Percentiles rank a stretch among this genome's conserved stretches.
Evolutionary conservation across 768 basidiomycete species (phyloP).

Genomic region (Suillus subluteus): DNA sequence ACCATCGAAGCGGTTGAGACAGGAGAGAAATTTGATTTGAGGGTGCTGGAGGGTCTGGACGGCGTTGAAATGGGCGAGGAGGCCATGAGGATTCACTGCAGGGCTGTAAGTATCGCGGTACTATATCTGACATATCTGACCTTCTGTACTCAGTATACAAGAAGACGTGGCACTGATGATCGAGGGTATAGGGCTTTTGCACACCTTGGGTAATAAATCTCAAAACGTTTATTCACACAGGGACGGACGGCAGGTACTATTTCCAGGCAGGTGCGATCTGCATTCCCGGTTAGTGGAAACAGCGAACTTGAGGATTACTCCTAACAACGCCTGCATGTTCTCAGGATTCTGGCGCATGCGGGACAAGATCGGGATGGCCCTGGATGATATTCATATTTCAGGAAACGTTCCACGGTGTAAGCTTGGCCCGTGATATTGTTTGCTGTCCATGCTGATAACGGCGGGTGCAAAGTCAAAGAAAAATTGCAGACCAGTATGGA

Average conservation of each 20-base stretch:
- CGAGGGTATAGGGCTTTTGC: slow-evolving; percentile 45
- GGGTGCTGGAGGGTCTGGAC: slow-evolving; percentile 25
- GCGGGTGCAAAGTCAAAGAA: slow-evolving; percentile 48
- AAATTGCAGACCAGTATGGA: slow-evolving; percentile 67
- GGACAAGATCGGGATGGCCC: slow-evolving; percentile 73
- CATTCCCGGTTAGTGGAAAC: slow-evolving; percentile 52
- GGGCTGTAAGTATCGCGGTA: slow-evolving; percentile 51
- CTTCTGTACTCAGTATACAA: slow-evolving; percentile 43
- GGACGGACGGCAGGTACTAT: slow-evolving; percentile 69
- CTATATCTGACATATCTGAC: slow-evolving; percentile 10
- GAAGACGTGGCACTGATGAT: slow-evolving; percentile 65
- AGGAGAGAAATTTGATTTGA: slow-evolving; percentile 53
- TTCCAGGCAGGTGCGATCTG: slow-evolving; percentile 76
- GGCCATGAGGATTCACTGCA: slow-evolving; percentile 64
- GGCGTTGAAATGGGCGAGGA: slow-evolving; percentile 40
- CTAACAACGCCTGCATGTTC: slow-evolving; percentile 10
- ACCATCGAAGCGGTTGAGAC: slow-evolving; percentile 55
- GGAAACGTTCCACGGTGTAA: slow-evolving; percentile 77
- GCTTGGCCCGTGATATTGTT: slow-evolving; percentile 22
- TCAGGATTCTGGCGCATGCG: slow-evolving; percentile 76
- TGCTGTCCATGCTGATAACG: slow-evolving; percentile 12
- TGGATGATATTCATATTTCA: slow-evolving; percentile 72
- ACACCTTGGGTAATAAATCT: slow-evolving; percentile 12
- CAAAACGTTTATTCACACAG: slow-evolving; percentile 35
- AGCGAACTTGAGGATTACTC: neutral